Evolutionary conservation across 2,329 filamentous ascomycete genomes (phyloP), one percentile per base, ranked within the genome.

Genomic region (Stromatinia cepivora): DNA sequence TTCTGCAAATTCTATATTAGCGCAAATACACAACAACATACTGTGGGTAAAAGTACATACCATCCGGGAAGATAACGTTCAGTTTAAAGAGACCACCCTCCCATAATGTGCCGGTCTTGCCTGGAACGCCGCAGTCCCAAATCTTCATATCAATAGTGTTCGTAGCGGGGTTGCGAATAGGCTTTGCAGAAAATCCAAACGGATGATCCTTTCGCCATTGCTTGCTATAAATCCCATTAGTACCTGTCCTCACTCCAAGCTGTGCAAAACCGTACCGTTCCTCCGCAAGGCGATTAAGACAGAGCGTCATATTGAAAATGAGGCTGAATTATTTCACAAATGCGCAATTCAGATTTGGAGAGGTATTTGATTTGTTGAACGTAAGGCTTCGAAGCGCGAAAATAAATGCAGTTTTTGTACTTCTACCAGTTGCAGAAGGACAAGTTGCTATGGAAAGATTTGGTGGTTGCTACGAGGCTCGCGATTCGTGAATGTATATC

Each of bases 141-240:
- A 89, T 87, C 85, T 97, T 97, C 73, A 99, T 85, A 78, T 99
- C 95, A 66, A 98, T 86, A 1, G 93, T 88, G 68, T 93, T 94
- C 74, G 92, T 86, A 25, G 89, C 81, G 28, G 66, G 66, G 72
- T 88, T 94, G 75, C 94, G 91, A 72, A 90, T 84, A 17, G 96
- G 95, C 78, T 94, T 92, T 34, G 95, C 95, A 80, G 92, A 97
- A 83, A 99, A 99, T 71, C 95, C 95, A 78, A 99, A 99, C 0
- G 96, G 96, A 78, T 99, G 95, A 76, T 99, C 94, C 79, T 90
- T 90, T 74, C 95, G 90, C 95, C 95, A 99, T 82, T 97, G 93
- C 83, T 97, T 98, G n/a, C 68, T 70, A 28, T 53, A 42, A 7
- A 36, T 15, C 11, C 17, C 36, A 31, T 70, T 67, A 70, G 68